Percentiles rank a stretch among this genome's conserved stretches.
Conservation (phyloP, 2,329 filamentous ascomycete species). For the Ophiostoma quercus region DNA sequence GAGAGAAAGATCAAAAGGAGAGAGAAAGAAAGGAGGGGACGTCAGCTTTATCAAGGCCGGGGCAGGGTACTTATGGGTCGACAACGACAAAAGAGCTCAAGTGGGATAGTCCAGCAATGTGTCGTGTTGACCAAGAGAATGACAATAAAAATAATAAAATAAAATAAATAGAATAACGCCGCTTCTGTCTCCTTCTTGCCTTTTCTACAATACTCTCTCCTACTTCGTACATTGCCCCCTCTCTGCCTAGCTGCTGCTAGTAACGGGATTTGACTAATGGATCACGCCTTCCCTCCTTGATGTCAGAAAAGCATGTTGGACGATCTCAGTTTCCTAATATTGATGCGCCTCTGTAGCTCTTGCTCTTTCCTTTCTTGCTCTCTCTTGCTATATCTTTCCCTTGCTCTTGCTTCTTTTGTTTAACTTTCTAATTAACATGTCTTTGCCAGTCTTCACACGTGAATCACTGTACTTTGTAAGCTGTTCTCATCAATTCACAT, state of each 20-base stretch:
- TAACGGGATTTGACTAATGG: constrained; percentile 26
- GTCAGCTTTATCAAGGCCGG: constrained; percentile 9
- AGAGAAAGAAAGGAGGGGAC: constrained; percentile 1
- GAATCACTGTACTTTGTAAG: no score
- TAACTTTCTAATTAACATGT: no score
- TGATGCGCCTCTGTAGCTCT: not conserved
- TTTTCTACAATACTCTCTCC: not conserved
- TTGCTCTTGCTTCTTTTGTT: no score
- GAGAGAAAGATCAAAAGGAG: not conserved
- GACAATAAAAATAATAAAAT: not conserved
- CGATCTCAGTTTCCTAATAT: constrained; percentile 3
- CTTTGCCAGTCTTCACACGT: no score
- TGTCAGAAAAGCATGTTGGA: not conserved
- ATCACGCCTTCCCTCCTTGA: constrained; percentile 27
- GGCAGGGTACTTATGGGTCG: not conserved
- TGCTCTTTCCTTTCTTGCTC: not conserved
- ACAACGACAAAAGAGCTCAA: constrained; percentile 7
- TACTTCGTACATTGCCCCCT: not conserved
- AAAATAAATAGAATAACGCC: not conserved
- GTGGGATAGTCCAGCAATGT: not conserved
- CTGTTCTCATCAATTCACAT: no score
- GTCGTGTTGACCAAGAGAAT: not conserved
- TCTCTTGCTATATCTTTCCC: not conserved
- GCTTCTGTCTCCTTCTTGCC: constrained; percentile 9
- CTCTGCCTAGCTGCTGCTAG: constrained; percentile 1